Base-by-base conservation (phyloP, 139 green algal genomes). In the Chlorella sp. region DNA sequence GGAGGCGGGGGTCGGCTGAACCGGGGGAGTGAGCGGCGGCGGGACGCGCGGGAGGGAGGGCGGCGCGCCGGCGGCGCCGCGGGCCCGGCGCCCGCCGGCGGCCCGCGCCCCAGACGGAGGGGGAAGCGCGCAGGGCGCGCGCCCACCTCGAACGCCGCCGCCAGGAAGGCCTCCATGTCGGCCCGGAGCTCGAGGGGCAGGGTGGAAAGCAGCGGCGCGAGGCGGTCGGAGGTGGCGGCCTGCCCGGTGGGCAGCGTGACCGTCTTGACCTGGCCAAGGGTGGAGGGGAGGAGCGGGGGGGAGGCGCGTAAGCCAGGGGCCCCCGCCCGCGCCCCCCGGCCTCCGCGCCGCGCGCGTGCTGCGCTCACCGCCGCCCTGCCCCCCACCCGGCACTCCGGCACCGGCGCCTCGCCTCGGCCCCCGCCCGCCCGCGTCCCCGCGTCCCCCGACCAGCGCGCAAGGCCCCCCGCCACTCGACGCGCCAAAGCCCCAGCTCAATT, bases 101-200 rank as follows among this genome's bases (percentile, higher is more conserved):
- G 40, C 62, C 62, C 62, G 21, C 3, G 4, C 2, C 59, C 62
- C n/a, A n/a, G n/a, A n/a, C n/a, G n/a, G n/a, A n/a, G n/a, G n/a
- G n/a, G n/a, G n/a, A n/a, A n/a, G n/a, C n/a, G n/a, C n/a, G n/a
- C n/a, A n/a, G n/a, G n/a, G n/a, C n/a, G n/a, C n/a, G n/a, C n/a
- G n/a, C n/a, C n/a, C 59, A 80, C 83, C 74, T 56, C 46, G 41
- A 77, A 83, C 38, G 77, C 69, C 2, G 63, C 60, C 53, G 70
- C 33, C 12, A 97, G 74, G 78, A 97, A 97, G 1, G 61, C 56
- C 79, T 94, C 90, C 80, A 97, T 86, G 11, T 59, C 76, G 25
- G 78, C 66, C 15, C 84, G 74, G 36, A 91, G 69, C 85, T 97
- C 93, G 45, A 92, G 77, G 0, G 90, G 87, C 43, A 97, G 72